Base-by-base conservation (phyloP, 164 flowering plant species). In the Pachysandra terminalis region DNA sequence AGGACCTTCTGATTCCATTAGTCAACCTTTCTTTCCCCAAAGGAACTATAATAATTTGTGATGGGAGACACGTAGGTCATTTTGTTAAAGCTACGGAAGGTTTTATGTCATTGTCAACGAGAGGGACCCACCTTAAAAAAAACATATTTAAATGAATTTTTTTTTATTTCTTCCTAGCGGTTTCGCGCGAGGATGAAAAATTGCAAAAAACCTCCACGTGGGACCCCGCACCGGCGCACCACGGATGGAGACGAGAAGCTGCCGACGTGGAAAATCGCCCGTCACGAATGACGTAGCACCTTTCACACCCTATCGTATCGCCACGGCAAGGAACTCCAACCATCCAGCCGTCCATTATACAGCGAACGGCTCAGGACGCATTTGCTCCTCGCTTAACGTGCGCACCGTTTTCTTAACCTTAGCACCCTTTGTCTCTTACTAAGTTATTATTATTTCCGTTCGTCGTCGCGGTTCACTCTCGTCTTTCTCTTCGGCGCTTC, bases 211-310 rank as follows among this genome's bases (percentile, higher is more conserved):
- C 45, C 19, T 19, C 3, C 19, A 28, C 0, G 68, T 76, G 71
- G 79, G 76, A 10, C 54, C 79, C 64, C 51, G 54, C 6, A 2
- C 60, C 19, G 65, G 54, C 63, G 76, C 79, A 77, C 81, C 25
- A 74, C 22, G 76, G 70, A 52, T 79, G 84, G 81, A 72, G 78
- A 68, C 84, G 80, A 76, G 78, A 58, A 72, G 79, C 77, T 65
- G 77, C 80, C 63, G 59, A 40, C 66, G 55, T 52, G 55, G n/a
- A 25, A 23, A 49, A 62, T 0, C 32, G 63, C 59, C 52, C 63
- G 65, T 60, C 68, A 57, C 12, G 67, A 32, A 52, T 68, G 82
- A 76, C 77, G 71, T 66, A 79, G 55, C 40, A n/a, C 19, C 35
- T 56, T 60, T 53, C 13, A 27, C 51, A 19, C 32, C 49, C 73